Conservation (phyloP, 352 stramenopile genomes). For the Globisporangium okanoganense region DNA sequence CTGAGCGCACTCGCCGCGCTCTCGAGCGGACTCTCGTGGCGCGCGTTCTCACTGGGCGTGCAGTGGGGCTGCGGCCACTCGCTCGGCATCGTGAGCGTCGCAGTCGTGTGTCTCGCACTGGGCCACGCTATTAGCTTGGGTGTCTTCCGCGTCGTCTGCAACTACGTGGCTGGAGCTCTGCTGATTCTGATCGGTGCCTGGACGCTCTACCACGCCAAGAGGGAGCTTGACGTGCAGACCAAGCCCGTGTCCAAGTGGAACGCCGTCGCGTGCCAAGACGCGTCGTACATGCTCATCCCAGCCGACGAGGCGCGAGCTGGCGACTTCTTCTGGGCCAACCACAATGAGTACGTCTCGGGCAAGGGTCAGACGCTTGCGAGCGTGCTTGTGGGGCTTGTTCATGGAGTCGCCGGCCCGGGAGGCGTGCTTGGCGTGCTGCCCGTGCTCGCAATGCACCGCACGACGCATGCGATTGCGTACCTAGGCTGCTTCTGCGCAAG, state of each 20-base stretch:
- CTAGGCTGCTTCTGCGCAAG: slow-evolving; percentile 83
- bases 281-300: slow-evolving; percentile 38
- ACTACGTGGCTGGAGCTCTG: slow-evolving; percentile 60
- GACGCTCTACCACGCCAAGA: slow-evolving; percentile 37
- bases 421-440: slow-evolving; percentile 83
- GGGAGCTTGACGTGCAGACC: slow-evolving; percentile 26
- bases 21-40: slow-evolving; percentile 58
- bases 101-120: slow-evolving; percentile 40
- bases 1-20: slow-evolving; percentile 85
- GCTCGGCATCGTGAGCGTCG: slow-evolving; percentile 76
- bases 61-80: slow-evolving; percentile 89
- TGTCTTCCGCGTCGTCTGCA: slow-evolving; percentile 33
- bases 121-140: slow-evolving; percentile 36
- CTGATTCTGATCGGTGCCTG: slow-evolving; percentile 60
- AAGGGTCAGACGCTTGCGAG: slow-evolving; percentile 26
- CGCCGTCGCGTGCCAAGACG: slow-evolving; percentile 53
- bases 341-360: slow-evolving; percentile 14
- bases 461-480: slow-evolving; percentile 61
- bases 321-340: slow-evolving; percentile 13
- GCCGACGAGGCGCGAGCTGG: background rate
- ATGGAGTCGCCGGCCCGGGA: slow-evolving; percentile 81
- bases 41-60: slow-evolving; percentile 71
- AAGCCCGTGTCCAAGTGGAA: slow-evolving; percentile 40
- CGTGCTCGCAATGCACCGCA: slow-evolving; percentile 64
- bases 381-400: slow-evolving; percentile 71